phyloP scores from a whole-genome alignment of 2,329 filamentous ascomycete species.

The Colletotrichum agaves region DNA sequence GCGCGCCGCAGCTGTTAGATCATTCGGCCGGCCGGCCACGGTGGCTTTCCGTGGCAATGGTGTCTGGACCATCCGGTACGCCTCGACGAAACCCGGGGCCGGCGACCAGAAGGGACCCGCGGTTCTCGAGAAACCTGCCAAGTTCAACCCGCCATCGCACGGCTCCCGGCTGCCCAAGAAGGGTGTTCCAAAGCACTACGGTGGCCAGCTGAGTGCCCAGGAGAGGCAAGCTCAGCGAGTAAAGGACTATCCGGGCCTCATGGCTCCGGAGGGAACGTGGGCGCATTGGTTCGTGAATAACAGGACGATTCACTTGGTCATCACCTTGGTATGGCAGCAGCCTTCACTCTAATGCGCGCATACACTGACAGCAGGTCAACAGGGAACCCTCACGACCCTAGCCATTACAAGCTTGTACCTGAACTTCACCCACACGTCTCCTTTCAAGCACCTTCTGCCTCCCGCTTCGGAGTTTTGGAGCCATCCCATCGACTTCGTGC shows the following conservation, averaged over 20 bases:
- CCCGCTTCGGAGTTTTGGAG: slow-evolving; percentile 73
- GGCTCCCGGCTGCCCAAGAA: slow-evolving; percentile 73
- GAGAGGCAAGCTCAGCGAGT: slow-evolving; percentile 74
- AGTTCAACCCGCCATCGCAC: slow-evolving; percentile 94
- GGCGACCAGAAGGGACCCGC: slow-evolving; percentile 63
- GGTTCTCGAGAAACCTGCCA: slow-evolving; percentile 85
- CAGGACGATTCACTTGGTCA: slow-evolving; percentile 79
- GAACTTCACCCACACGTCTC: slow-evolving; percentile 82
- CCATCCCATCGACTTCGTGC: slow-evolving; percentile 75
- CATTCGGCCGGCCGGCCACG: slow-evolving; percentile 43
- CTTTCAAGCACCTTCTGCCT: slow-evolving; percentile 83
- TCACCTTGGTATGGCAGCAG: slow-evolving; percentile 76
- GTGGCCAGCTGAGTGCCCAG: slow-evolving; percentile 73
- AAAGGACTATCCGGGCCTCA: slow-evolving; percentile 87
- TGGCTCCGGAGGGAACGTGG: slow-evolving; percentile 84
- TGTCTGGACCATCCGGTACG: slow-evolving; percentile 43
- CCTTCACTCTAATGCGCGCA: not conserved
- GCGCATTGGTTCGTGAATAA: slow-evolving; percentile 87
- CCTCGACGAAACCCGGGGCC: slow-evolving; percentile 43
- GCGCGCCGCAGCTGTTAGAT: slow-evolving; percentile 48
- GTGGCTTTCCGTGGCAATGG: slow-evolving; percentile 32
- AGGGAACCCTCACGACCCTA: slow-evolving; percentile 75
- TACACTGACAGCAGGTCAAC: slow-evolving; percentile 20
- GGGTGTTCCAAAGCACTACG: slow-evolving; percentile 74
- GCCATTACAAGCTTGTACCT: slow-evolving; percentile 78